Evolutionary conservation across 2,329 filamentous ascomycete genomes (phyloP).

Genomic region (Colletotrichum sp.): DNA sequence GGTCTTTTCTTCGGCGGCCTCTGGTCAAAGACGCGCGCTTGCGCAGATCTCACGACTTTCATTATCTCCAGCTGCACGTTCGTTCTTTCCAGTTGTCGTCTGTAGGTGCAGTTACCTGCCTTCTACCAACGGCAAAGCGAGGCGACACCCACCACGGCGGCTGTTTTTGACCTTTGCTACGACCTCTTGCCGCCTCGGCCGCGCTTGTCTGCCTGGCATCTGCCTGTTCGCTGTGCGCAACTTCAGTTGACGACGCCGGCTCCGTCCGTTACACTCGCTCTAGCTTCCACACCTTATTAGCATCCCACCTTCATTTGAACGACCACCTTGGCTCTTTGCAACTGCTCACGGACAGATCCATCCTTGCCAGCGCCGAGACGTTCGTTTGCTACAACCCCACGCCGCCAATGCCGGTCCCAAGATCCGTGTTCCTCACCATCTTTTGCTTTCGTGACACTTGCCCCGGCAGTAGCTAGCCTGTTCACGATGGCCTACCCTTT

Average conservation of each 20-base stretch:
- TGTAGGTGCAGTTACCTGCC: background rate
- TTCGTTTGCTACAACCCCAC: background rate
- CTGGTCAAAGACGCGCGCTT: slow-evolving; percentile 20
- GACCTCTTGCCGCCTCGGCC: background rate
- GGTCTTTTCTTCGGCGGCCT: slow-evolving; percentile 7
- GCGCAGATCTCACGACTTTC: slow-evolving; percentile 5
- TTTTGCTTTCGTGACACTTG: background rate
- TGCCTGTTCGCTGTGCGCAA: background rate
- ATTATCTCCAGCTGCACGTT: background rate
- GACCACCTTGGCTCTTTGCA: background rate
- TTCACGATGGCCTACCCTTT: slow-evolving; percentile 36
- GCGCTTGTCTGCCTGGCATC: background rate
- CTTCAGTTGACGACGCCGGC: background rate
- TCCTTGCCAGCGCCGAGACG: background rate
- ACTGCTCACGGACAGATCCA: background rate
- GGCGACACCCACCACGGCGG: background rate
- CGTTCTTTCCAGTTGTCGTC: background rate
- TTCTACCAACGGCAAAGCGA: background rate
- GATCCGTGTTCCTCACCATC: background rate
- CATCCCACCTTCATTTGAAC: background rate
- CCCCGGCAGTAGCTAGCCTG: background rate
- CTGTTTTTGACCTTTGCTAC: background rate
- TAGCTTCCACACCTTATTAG: background rate
- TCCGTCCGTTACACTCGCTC: background rate
- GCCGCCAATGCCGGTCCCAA: slow-evolving; percentile 21